phyloP scores from a whole-genome alignment of 768 basidiomycete species.

The Tylopilus cervinicoccineus region DNA sequence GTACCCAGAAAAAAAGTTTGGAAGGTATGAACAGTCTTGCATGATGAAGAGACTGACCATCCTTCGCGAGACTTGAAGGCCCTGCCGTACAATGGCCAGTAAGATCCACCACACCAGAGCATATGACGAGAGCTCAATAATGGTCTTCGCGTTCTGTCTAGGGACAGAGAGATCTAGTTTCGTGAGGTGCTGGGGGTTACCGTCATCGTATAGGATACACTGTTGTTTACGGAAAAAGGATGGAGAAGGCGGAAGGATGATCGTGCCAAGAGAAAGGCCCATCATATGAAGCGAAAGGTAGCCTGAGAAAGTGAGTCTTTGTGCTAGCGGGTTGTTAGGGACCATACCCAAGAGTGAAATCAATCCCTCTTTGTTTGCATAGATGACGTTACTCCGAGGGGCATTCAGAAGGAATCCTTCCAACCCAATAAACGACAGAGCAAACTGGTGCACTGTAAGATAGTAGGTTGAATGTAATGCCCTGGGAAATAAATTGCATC shows the following conservation, averaged over 20 bases:
- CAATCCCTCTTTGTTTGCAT: constrained; percentile 90
- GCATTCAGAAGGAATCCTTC: constrained; percentile 63
- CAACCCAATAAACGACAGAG: constrained; percentile 52
- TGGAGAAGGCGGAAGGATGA: constrained; percentile 76
- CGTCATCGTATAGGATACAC: constrained; percentile 15
- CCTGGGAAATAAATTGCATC: neutral
- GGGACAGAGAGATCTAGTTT: constrained; percentile 26
- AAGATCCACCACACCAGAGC: constrained; percentile 74
- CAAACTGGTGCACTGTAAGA: constrained; percentile 65
- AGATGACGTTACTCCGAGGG: constrained; percentile 59
- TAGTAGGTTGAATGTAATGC: neutral
- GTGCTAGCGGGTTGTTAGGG: neutral
- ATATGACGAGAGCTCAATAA: constrained; percentile 74
- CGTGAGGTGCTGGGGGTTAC: neutral
- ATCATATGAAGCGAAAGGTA: constrained; percentile 89
- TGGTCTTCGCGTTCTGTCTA: constrained; percentile 69
- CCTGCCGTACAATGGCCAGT: constrained; percentile 36
- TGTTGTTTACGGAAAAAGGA: constrained; percentile 61
- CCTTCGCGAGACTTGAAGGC: constrained; percentile 51
- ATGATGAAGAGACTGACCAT: constrained; percentile 43
- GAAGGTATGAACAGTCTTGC: neutral
- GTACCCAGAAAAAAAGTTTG: neutral
- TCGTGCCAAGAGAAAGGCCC: constrained; percentile 76
- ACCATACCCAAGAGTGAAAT: constrained; percentile 67
- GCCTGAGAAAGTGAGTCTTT: constrained; percentile 40